Evolutionary conservation across 352 stramenopile genomes (phyloP), one percentile per base, ranked within the genome.

Genomic region (Globisporangium iwayamae): DNA sequence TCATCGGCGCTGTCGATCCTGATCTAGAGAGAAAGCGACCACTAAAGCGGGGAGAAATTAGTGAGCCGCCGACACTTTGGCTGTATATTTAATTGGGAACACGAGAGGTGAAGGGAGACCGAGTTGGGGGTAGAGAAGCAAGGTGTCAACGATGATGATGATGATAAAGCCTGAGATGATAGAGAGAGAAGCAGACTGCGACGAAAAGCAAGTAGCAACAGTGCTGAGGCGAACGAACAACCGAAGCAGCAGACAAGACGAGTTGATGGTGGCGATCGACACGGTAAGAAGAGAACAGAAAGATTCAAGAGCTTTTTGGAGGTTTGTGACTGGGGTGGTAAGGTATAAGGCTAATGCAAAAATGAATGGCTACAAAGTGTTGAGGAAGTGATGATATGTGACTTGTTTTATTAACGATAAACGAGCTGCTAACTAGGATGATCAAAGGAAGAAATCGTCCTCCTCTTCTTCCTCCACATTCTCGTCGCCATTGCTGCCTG

Each of bases 391-490:
- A 25, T 25, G 22, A 28, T 28, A 28, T 28, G 25, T 28, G 25
- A 28, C 25, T 28, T 28, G 25, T 28, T 22, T 47, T 47, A 47
- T 47, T 47, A 10, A 47, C 41, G 41, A 22, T 47, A 22, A 22
- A 22, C 13, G 39, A 45, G 5, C 2, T n/a, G 39, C 14, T 18
- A 6, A 45, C 4, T 8, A 36, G 32, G 5, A 56, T 11, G 7
- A 36, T 62, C 48, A 91, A 64, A 90, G 63, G 58, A 91, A 92
- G 65, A 90, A 90, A 47, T 92, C 83, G 28, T 91, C 81, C 20
- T 87, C 78, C 45, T 85, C 75, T 9, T 76, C 69, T 9, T 76
- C 69, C 2, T 74, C 64, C 5, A 16, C 30, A 22, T 58, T 39
- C 11, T 10, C 28, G 7, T 65, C 63, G 8, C 72, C 58, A 4